Conservation (phyloP, 441 rosid species). For the Arabidopsis hybrid region DNA sequence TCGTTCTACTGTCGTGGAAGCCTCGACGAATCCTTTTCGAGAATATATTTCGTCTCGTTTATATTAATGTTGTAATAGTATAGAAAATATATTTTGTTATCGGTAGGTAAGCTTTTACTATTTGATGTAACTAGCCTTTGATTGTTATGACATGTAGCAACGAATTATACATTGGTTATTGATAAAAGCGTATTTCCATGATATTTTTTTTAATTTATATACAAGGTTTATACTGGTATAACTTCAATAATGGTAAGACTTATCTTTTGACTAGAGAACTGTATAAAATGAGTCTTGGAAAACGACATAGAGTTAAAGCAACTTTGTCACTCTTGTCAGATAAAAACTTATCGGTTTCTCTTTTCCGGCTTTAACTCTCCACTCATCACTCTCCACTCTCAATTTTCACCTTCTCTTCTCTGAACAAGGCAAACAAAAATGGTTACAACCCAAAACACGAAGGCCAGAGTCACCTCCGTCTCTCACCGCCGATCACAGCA, state of each 20-base stretch:
- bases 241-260: not conserved
- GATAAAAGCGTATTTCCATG: not conserved
- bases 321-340: constrained; percentile 26
- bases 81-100: too few relatives aligned
- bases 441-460: constrained; percentile 31
- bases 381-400: not conserved
- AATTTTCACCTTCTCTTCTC: not conserved
- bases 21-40: not conserved
- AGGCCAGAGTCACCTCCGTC: constrained; percentile 12
- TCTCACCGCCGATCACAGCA: constrained; percentile 29
- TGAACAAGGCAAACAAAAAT: constrained; percentile 12
- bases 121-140: not conserved
- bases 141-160: not conserved
- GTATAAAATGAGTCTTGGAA: constrained; percentile 8
- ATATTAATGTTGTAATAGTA: too few relatives aligned
- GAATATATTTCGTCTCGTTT: not conserved
- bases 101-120: not conserved
- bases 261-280: not conserved
- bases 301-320: constrained; percentile 11
- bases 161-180: not conserved
- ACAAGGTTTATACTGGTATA: too few relatives aligned
- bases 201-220: too few relatives aligned
- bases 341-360: constrained; percentile 17
- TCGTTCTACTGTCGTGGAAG: not conserved
- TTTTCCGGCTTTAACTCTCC: not conserved